Conservation (phyloP, 495 filamentous ascomycete genomes). For the Diplogelasinospora grovesii region DNA sequence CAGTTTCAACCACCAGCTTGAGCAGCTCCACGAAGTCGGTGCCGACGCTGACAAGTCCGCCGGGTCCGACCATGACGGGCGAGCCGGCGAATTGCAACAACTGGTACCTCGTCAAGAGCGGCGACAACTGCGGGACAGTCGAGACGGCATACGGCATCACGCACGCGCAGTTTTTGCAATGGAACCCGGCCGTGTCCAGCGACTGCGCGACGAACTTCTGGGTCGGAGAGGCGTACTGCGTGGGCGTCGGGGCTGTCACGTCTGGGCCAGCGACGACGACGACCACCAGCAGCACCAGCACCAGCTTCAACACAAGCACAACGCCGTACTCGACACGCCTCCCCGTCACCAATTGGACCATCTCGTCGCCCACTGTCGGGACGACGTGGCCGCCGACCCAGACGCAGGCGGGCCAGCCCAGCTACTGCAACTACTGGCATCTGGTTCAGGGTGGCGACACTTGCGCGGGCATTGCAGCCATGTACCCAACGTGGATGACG, state of each 20-base stretch:
- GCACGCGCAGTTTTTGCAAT: background rate
- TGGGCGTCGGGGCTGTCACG: conserved; percentile 3
- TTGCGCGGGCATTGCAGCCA: background rate
- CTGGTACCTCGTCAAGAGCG: background rate
- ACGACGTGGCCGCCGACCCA: conserved; percentile 5
- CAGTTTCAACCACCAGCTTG: conserved; percentile 1
- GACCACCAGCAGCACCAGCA: background rate
- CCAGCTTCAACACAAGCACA: background rate
- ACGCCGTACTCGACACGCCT: conserved; percentile 5
- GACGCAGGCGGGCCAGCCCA: conserved; percentile 18
- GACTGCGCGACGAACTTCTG: conserved; percentile 10
- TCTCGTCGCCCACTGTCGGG: background rate
- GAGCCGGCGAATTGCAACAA: background rate
- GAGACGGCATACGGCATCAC: conserved; percentile 1
- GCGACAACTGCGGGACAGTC: background rate
- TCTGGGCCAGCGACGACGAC: background rate
- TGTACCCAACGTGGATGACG: background rate
- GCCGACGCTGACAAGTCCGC: background rate
- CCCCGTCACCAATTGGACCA: conserved; percentile 7
- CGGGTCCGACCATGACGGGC: background rate
- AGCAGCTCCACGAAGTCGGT: background rate
- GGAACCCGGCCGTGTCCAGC: conserved; percentile 5
- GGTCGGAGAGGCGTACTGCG: conserved; percentile 15
- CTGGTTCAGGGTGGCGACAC: background rate
- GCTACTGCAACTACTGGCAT: conserved; percentile 14